Evolutionary conservation across 768 basidiomycete genomes (phyloP), one percentile per base, ranked within the genome.

Genomic region (Russula virescens): DNA sequence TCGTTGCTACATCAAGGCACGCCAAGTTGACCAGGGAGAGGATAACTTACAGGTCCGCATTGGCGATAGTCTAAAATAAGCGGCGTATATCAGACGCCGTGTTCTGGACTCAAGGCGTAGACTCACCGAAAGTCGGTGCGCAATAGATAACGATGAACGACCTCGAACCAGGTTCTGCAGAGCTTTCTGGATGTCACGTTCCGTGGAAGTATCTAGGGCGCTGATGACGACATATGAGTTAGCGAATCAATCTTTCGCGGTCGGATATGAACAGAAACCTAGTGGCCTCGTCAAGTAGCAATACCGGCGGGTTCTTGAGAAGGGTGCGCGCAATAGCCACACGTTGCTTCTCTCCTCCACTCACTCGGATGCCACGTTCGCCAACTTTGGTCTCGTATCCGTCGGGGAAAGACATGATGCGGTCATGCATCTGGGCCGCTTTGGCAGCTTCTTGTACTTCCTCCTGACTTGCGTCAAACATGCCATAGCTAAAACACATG

Each of bases 311-410:
- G 66, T 92, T 86, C 78, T 94, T 94, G 55, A 96, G 73, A 48
- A 95, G 78, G 8, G 91, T 94, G 58, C 93, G 76, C 0, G 93
- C 92, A 70, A 96, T 91, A 6, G 91, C 88, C 1, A 94, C 89
- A 21, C 92, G 80, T 72, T 94, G 91, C 75, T 92, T 92, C 77
- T 95, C 92, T 11, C 94, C 94, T 4, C 93, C 94, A 62, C 85
- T 87, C 38, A 95, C 75, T 46, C 93, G 76, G 19, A 94, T 83
- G 21, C 93, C 94, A 25, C 94, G 80, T 74, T 95, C 94, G n/a
- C 94, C 94, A 35, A 94, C 86, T 68, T 87, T 84, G 23, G 94
- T 95, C 35, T 89, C 81, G 71, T 94, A 95, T 73, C 84, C 85
- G 62, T 93, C 91, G 5, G 91, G 87, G 82, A 95, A 95, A 46